phyloP scores from a whole-genome alignment of 306 rosid species.

The Hippophae rhamnoides region DNA sequence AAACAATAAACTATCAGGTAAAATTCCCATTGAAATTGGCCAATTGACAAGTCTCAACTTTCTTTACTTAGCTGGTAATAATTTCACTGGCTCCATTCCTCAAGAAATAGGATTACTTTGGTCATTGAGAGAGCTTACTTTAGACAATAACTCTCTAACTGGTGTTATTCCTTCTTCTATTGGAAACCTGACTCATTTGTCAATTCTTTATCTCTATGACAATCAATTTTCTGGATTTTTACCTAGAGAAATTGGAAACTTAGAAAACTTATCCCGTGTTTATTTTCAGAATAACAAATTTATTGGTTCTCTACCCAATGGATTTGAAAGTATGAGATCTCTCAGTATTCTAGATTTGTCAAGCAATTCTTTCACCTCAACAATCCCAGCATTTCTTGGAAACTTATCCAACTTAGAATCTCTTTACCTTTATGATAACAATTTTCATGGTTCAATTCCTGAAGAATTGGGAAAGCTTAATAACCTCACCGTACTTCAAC shows the following conservation, averaged over 20 bases:
- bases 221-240: too few species aligned
- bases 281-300: too few species aligned
- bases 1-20: neutral
- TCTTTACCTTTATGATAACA: neutral
- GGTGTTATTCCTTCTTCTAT: too few species aligned
- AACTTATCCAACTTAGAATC: neutral
- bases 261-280: too few species aligned
- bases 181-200: too few species aligned
- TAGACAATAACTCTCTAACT: too few species aligned
- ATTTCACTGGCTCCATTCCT: neutral
- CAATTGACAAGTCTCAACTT: neutral
- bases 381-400: conserved; percentile 13
- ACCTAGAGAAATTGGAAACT: too few species aligned
- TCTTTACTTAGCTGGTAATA: neutral
- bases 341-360: neutral
- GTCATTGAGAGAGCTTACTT: too few species aligned
- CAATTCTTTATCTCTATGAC: too few species aligned
- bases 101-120: neutral
- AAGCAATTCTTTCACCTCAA: conserved; percentile 18
- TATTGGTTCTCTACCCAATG: too few species aligned
- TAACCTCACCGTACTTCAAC: too few species aligned
- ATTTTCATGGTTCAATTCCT: neutral
- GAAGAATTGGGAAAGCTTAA: neutral
- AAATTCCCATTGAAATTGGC: neutral
- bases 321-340: too few species aligned